Base-by-base conservation (phyloP, 257 asterid species). In the Nicotiana sylvestris region DNA sequence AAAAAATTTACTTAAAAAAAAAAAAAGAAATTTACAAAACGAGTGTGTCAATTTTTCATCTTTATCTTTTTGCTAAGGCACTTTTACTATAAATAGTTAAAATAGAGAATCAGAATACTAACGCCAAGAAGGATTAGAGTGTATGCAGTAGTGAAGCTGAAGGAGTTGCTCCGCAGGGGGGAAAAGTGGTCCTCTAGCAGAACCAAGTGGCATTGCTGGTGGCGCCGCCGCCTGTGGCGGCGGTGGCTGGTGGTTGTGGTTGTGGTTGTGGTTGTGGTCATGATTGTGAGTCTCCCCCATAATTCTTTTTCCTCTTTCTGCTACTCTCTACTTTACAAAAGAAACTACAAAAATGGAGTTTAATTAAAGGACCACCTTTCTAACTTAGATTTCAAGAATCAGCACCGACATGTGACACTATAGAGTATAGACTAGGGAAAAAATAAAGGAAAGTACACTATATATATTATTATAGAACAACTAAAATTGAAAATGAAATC, bases 111-210 rank as follows among this genome's bases (percentile, higher is more conserved):
- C 51, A 66, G 77, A 67, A 51, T n/a, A 88, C 96, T 72, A 32
- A 96, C 99, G 89, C 94, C 97, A 89, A 80, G 97, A 91, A 76
- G 99, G 99, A 80, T 96, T 96, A 46, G 99, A 96, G 83, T 94
- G 97, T 92, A 96, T 96, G 93, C 99, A 96, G 88, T 96, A 96
- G 83, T 93, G 89, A 76, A 96, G 99, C 88, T 96, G 99, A 80
- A 87, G 95, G 5, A 96, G 94, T 86, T 96, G 99, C 60, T 96
- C 99, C 1, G 98, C 91, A 5, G 99, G 98, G 25, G 97, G 95
- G 72, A 55, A 93, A 74, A 85, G 18, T 13, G 98, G 97, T 1
- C 99, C 99, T 86, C 90, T 92, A 2, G 99, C 92, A 46, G 97
- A 82, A 85, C 99, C 99, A 16, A 96, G 94, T 77, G 99, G 98